Base-by-base conservation (phyloP, 1,284 basidiomycete genomes). In the Moesziomyces sp. region DNA sequence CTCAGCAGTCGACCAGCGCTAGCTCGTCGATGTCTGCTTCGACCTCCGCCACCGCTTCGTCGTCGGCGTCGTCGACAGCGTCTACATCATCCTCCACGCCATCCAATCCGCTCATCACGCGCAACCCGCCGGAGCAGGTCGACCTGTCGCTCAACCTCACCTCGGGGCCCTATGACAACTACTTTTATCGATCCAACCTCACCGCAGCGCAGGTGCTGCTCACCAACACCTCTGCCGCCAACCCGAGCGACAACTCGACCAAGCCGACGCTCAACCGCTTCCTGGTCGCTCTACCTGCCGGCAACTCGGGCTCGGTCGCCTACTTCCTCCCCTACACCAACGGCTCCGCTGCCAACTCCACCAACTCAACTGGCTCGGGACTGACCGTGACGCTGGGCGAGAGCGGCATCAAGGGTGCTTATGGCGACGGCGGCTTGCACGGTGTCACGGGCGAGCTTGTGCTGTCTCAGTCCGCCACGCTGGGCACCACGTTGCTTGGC, bases 401-500 rank as follows among this genome's bases (percentile, higher is more conserved):
- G 26, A 67, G 58, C 9, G 78, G 80, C 8, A 52, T 84, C 45
- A 66, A 64, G 45, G 80, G 76, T 33, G 74, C 80, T 6, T 66
- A 72, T 18, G 71, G 74, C 24, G 74, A 76, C 30, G 79, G 84
- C 67, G 83, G 84, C 60, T 86, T 86, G 59, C 83, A 81, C 0
- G 87, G 87, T 8, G 62, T 87, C 14, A 78, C 80, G 10, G 86
- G 86, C 3, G 68, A 85, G 44, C 63, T 87, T 23, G 55, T 61
- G 7, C 79, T 87, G 47, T 79, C 77, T 19, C 61, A 70, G n/a
- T 85, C 86, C 62, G 84, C 85, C 14, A 77, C 76, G 4, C 77
- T 87, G 35, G 86, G 86, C 0, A 84, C 85, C 3, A 85, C 86
- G 0, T 66, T 87, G 19, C 82, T 87, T 44, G 86, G 86, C 0